Conservation (phyloP, 768 basidiomycete genomes). For the Boletus subparvulus region DNA sequence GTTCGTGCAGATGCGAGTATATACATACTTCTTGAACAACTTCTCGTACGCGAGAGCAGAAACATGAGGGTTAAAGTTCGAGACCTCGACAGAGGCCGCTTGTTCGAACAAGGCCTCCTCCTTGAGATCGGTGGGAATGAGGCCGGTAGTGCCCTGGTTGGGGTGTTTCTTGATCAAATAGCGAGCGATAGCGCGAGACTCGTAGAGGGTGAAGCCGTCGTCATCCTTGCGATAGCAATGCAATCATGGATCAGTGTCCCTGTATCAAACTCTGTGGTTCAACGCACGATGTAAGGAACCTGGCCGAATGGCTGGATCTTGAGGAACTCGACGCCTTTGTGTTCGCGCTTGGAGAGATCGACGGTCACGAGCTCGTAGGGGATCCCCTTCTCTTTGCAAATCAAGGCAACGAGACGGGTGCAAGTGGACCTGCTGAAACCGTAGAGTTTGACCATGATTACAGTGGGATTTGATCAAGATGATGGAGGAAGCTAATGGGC, state of each 20-base stretch:
- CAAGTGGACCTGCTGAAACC: conserved; percentile 41
- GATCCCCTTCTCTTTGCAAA: conserved; percentile 56
- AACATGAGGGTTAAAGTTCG: conserved; percentile 50
- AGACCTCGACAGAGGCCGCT: conserved; percentile 45
- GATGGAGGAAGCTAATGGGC: background rate
- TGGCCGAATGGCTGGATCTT: conserved; percentile 59
- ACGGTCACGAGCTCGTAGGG: conserved; percentile 51
- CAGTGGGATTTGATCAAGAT: background rate
- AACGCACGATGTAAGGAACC: conserved; percentile 44
- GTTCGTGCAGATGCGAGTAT: background rate
- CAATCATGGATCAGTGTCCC: background rate
- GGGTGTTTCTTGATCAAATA: conserved; percentile 59
- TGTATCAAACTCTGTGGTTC: background rate
- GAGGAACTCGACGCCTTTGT: conserved; percentile 45
- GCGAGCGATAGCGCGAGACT: conserved; percentile 58
- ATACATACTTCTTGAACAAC: conserved; percentile 49
- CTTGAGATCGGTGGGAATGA: conserved; percentile 47
- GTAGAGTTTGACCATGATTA: conserved; percentile 37
- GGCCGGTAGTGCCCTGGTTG: conserved; percentile 43
- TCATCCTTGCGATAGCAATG: conserved; percentile 42
- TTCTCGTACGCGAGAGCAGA: conserved; percentile 45
- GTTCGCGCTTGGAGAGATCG: conserved; percentile 42
- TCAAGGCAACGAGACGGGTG: conserved; percentile 50
- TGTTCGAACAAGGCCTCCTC: conserved; percentile 34
- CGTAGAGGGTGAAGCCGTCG: conserved; percentile 62